Percentiles rank a stretch among this genome's conserved stretches.
Evolutionary conservation across 768 basidiomycete genomes (phyloP).

Genomic region (Russula sp.): DNA sequence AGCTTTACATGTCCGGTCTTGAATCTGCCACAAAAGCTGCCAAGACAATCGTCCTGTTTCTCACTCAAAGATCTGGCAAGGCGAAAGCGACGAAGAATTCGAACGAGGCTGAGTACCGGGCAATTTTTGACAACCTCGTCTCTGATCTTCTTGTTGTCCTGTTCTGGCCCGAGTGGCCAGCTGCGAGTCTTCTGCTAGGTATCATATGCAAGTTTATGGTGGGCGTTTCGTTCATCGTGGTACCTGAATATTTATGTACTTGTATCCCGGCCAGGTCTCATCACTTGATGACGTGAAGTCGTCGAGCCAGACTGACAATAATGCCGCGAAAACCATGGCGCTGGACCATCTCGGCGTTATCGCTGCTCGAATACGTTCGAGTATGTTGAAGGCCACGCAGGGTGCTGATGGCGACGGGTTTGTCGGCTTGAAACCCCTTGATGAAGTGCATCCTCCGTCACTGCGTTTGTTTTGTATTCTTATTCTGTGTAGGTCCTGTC

Average conservation of each 20-base stretch:
- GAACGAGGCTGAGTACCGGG: conserved; percentile 89
- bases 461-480: conserved; percentile 1
- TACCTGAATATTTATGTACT: not conserved
- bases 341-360: conserved; percentile 94
- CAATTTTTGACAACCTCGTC: conserved; percentile 87
- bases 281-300: conserved; percentile 80
- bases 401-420: conserved; percentile 32
- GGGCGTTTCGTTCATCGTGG: conserved; percentile 19
- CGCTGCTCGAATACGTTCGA: conserved; percentile 70
- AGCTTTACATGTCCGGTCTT: conserved; percentile 61
- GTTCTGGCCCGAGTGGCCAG: conserved; percentile 98
- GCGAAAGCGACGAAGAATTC: conserved; percentile 85
- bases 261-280: conserved; percentile 49
- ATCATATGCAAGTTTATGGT: conserved; percentile 88
- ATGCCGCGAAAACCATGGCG: conserved; percentile 82
- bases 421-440: conserved; percentile 49
- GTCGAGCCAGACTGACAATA: conserved; percentile 57
- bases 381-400: conserved; percentile 38
- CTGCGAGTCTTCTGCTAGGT: conserved; percentile 71
- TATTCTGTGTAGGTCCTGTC: conserved; percentile 44
- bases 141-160: conserved; percentile 82
- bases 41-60: conserved; percentile 54
- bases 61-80: conserved; percentile 63
- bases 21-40: conserved; percentile 84
- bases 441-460: conserved; percentile 49